Base-by-base conservation (phyloP, 108 stramenopile genomes). In the Nitzschia putrida region DNA sequence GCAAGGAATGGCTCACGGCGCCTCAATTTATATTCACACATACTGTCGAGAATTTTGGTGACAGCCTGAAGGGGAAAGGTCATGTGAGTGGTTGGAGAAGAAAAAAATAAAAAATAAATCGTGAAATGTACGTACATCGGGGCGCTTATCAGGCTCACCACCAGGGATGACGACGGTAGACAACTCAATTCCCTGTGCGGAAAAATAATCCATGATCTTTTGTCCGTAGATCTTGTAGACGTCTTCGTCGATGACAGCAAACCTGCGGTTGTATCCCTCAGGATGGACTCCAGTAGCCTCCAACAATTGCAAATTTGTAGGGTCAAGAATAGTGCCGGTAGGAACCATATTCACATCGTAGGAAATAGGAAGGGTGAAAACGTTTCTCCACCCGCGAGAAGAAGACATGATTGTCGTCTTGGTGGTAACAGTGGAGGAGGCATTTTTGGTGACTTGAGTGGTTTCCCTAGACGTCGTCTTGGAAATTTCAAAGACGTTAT, bases 1-100 rank as follows among this genome's bases (percentile, higher is more conserved):
- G 95, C 96, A 13, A 97, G 80, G 72, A 97, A 94, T 3, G 97
- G 97, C 68, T 97, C 96, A 38, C 95, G 83, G 21, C 97, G 86
- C 13, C 93, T 79, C 14, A 98, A 83, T 55, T 89, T 90, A 82
- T 96, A 93, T 2, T 67, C 80, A 61, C 92, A 93, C 53, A 92
- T 71, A n/a, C 85, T 73, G 53, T 95, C 91, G 11, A 93, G 73
- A 38, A 95, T 75, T 39, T 80, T 76, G 66, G 91, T 88, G 13
- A 94, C 89, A 13, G 91, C 89, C 83, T 86, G 59, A 42, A 37
- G 29, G 14, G 49, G 29, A 16, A 71, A 71, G 7, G 34, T 8
- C 40, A 16, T 40, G 39, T 45, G 7, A 18, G 45, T 43, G n/a
- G 61, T 69, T 23, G 24, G 18, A 29, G 38, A 64, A 39, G 59